A percentile compares a stretch with the other conserved stretches of the same genome.
phyloP scores from a whole-genome alignment of 345 rosid species.

The Eucalyptus coolabah region DNA sequence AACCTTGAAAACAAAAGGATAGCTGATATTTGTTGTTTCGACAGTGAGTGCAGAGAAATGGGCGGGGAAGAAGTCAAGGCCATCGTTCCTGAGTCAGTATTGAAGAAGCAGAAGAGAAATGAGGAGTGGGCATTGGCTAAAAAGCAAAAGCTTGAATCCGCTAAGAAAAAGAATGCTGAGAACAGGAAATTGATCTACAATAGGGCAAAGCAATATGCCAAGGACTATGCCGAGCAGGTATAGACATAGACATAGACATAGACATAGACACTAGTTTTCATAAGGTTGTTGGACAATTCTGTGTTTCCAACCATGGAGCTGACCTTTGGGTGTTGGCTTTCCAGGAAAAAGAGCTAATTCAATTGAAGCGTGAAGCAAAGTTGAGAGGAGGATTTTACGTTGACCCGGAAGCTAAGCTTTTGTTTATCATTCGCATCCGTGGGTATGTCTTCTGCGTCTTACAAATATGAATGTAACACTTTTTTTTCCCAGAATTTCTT shows the following conservation, averaged over 20 bases:
- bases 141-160: constrained; percentile 22
- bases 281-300: background rate
- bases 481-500: background rate
- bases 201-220: constrained; percentile 37
- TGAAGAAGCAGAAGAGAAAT: constrained; percentile 61
- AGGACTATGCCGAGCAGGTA: constrained; percentile 44
- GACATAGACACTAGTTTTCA: background rate
- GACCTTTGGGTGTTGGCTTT: background rate
- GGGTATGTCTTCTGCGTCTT: constrained; percentile 23
- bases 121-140: constrained; percentile 55
- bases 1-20: background rate
- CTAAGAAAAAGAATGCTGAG: constrained; percentile 30
- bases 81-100: constrained; percentile 46
- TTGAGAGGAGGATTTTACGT: constrained; percentile 71
- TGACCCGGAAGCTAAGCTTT: constrained; percentile 57
- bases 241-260: background rate
- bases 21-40: background rate
- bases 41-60: constrained; percentile 15
- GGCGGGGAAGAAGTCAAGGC: constrained; percentile 27
- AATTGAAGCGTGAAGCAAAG: constrained; percentile 61
- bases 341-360: constrained; percentile 43
- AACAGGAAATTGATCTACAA: constrained; percentile 34
- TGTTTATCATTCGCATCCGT: constrained; percentile 58
- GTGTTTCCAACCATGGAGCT: background rate
- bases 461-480: background rate